Evolutionary conservation across 768 basidiomycete genomes (phyloP).

Genomic region (Kwoniella europaea): DNA sequence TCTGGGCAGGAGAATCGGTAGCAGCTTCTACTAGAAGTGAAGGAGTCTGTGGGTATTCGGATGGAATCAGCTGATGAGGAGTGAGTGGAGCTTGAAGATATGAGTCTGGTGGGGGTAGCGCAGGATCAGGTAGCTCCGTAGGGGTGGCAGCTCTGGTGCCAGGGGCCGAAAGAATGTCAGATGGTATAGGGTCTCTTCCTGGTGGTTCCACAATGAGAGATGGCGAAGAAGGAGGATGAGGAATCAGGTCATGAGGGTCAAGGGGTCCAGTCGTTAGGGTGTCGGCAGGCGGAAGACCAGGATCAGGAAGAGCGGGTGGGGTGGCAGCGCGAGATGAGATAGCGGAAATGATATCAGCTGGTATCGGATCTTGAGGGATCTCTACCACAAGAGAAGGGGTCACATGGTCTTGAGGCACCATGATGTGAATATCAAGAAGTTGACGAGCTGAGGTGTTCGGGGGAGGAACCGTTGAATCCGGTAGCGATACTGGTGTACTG

Average conservation of each 20-base stretch:
- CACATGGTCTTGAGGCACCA: conserved; percentile 11
- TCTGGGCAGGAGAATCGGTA: conserved; percentile 9
- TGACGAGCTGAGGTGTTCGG: conserved; percentile 31
- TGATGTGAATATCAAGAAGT: conserved; percentile 18
- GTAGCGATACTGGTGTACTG: conserved; percentile 25
- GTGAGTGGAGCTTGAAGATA: conserved; percentile 18
- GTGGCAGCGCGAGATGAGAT: conserved; percentile 24
- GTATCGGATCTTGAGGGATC: conserved; percentile 15
- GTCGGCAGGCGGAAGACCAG: conserved; percentile 15
- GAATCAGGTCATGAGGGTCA: conserved; percentile 13
- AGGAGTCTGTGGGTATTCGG: conserved; percentile 3
- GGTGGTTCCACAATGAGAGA: conserved; percentile 35
- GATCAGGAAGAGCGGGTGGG: conserved; percentile 35
- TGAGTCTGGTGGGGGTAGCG: conserved; percentile 13
- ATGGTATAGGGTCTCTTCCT: conserved; percentile 14
- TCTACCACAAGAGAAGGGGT: conserved; percentile 27
- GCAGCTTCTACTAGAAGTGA: conserved; percentile 21
- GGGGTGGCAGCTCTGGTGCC: conserved; percentile 11
- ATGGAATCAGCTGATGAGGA: conserved; percentile 21
- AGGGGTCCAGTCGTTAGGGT: conserved; percentile 10
- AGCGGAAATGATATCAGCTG: conserved; percentile 4
- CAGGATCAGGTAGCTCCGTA: conserved; percentile 24
- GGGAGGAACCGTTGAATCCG: conserved; percentile 37
- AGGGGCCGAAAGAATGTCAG: conserved; percentile 1
- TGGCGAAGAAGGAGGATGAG: conserved; percentile 11